These are phyloP conservation scores for Talaromyces rugulosus DNA, from an alignment of 2,329 filamentous ascomycete species.

Conservation along the genomic window DNA sequence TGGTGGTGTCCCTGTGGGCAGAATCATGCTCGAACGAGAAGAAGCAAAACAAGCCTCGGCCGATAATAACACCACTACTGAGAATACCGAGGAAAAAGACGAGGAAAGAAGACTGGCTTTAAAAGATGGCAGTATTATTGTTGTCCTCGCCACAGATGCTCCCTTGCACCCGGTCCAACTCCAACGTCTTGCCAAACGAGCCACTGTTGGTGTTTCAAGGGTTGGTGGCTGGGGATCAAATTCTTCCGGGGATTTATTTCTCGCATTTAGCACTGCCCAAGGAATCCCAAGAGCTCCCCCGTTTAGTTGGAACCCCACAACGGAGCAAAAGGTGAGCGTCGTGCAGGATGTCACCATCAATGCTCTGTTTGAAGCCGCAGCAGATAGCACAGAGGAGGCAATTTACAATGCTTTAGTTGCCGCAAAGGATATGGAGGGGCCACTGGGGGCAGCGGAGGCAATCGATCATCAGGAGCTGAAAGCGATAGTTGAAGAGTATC, in stretches of 20 bases:
- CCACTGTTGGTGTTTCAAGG: constrained; percentile 6
- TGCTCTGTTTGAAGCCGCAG: constrained; percentile 10
- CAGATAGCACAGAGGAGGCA: constrained; percentile 8
- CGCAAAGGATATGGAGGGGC: constrained; percentile 8
- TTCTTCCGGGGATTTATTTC: constrained; percentile 8
- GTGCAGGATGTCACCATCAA: constrained; percentile 12
- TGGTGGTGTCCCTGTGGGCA: constrained; percentile 8
- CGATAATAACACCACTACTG: background rate
- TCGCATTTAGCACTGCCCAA: constrained; percentile 9
- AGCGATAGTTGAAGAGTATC: constrained; percentile 6
- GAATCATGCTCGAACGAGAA: constrained; percentile 8
- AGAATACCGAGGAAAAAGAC: background rate
- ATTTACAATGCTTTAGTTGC: constrained; percentile 10
- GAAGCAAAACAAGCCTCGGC: background rate
- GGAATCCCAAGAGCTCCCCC: constrained; percentile 3
- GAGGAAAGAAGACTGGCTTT: constrained; percentile 3
- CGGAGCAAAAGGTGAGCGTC: constrained; percentile 5
- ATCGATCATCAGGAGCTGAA: constrained; percentile 8
- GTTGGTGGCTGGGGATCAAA: constrained; percentile 10
- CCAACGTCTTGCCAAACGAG: constrained; percentile 9
- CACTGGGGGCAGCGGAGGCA: constrained; percentile 1
- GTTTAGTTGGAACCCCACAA: constrained; percentile 8
- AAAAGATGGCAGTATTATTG: constrained; percentile 11
- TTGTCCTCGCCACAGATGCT: constrained; percentile 7
- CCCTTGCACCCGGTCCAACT: constrained; percentile 8